Evolutionary conservation across 2,329 filamentous ascomycete species (phyloP).

Genomic region (Aciculosporium take): DNA sequence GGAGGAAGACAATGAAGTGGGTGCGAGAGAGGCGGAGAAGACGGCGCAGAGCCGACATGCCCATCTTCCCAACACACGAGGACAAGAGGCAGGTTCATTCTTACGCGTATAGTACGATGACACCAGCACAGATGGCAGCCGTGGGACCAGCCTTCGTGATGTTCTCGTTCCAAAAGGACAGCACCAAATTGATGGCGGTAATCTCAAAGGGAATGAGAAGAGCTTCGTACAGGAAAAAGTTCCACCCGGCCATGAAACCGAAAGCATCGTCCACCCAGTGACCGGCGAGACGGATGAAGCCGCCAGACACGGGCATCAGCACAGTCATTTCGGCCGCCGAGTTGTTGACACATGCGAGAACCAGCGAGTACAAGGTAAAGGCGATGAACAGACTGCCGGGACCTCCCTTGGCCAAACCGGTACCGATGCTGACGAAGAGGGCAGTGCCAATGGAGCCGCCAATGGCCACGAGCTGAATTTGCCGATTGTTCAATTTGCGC

Average conservation of each 20-base stretch:
- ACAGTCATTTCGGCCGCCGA: conserved; percentile 50
- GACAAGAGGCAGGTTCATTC: conserved; percentile 13
- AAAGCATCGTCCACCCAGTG: conserved; percentile 53
- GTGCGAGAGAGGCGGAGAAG: neutral
- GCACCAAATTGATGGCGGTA: conserved; percentile 27
- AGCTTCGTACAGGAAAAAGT: conserved; percentile 31
- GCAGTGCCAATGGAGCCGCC: conserved; percentile 44
- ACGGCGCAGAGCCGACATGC: neutral
- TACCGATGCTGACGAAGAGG: conserved; percentile 48
- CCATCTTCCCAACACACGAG: neutral
- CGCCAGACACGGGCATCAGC: conserved; percentile 47
- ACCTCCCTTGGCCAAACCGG: conserved; percentile 31
- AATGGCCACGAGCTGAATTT: conserved; percentile 45
- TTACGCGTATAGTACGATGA: conserved; percentile 43
- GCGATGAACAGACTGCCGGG: conserved; percentile 41
- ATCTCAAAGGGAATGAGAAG: conserved; percentile 30
- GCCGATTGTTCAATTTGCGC: conserved; percentile 36
- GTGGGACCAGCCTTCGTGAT: conserved; percentile 51
- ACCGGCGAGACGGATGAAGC: conserved; percentile 50
- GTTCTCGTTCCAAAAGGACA: conserved; percentile 25
- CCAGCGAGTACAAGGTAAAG: conserved; percentile 38
- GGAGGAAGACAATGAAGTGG: neutral
- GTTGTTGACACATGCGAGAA: conserved; percentile 50
- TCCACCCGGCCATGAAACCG: conserved; percentile 37
- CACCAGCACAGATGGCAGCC: conserved; percentile 43